Evolutionary conservation across 2,329 filamentous ascomycete species (phyloP), one percentile per base, ranked within the genome.

Genomic region (Pseudocercospora vitis): DNA sequence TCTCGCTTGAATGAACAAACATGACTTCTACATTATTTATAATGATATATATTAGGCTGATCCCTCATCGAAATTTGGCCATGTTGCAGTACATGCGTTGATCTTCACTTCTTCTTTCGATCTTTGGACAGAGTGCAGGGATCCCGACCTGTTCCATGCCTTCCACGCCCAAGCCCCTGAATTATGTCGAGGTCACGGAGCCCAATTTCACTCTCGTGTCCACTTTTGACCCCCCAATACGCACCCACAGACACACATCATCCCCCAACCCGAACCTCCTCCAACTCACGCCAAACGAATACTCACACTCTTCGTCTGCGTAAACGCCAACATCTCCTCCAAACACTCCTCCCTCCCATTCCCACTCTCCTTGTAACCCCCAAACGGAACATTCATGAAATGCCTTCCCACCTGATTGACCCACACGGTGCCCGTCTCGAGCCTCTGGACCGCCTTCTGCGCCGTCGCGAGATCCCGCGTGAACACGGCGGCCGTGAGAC

Each of bases 331-430:
- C 21, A 55, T 12, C 39, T 58, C 56, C 11, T 61, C 59, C 18
- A 61, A 29, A 32, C 35, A 44, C 46, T 61, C 56, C 50, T 61
- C 59, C n/a, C 57, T 49, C 1, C 59, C 59, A 16, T 52, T 40
- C 24, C 57, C 59, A 44, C 26, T 44, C 33, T 61, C 56, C 37
- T 59, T 61, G 5, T 55, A 58, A 1, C 59, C 59, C 1, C 59
- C 59, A 51, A 61, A 61, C n/a, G 59, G 59, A 26, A 59, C 54
- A 32, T 51, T 51, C 16, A 61, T 31, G 29, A 57, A 59, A 32
- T 59, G 56, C 11, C 54, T 49, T 8, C 54, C 59, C 5, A 59
- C 56, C 39, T 57, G 51, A 28, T 61, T 61, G 7, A 61, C 53
- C 53, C 58, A 60, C 9, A 60, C 53, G 24, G 46, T 52, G 5